Percentiles rank a stretch among this genome's conserved stretches.
These are phyloP conservation scores for Zygosaccharomyces gambellarensis DNA, from an alignment of 805 yeast genomes.

Conservation along the genomic window DNA sequence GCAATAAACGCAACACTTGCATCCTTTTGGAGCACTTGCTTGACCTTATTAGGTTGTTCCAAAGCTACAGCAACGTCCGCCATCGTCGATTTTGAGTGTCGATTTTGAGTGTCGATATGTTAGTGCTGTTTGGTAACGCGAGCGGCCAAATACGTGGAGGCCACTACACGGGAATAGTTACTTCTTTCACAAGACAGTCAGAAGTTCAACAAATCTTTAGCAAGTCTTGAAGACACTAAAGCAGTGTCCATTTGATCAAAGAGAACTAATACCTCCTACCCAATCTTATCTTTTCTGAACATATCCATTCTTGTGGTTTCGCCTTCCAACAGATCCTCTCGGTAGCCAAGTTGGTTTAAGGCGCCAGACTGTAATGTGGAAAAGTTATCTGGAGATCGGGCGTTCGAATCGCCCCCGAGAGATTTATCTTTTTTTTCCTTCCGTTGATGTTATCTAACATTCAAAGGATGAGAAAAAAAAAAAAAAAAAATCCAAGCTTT, in stretches of 20 bases:
- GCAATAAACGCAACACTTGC: conserved; percentile 46
- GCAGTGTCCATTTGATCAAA: too few relatives aligned
- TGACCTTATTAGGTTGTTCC: conserved; percentile 7
- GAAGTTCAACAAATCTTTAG: too few relatives aligned
- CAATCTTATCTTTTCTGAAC: neutral
- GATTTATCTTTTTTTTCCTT: conserved; percentile 23
- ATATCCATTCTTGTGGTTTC: neutral
- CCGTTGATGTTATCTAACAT: too few relatives aligned
- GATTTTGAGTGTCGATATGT: neutral
- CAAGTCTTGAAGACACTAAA: too few relatives aligned
- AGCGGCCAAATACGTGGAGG: neutral
- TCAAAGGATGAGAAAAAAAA: too few relatives aligned
- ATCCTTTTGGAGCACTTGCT: conserved; percentile 17
- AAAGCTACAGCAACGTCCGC: conserved; percentile 6
- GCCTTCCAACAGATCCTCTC: conserved; percentile 18
- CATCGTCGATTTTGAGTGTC: conserved; percentile 2
- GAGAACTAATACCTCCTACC: neutral
- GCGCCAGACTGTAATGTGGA: conserved; percentile 36
- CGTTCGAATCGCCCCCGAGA: conserved; percentile 50
- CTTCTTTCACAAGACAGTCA: neutral
- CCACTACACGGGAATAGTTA: too few relatives aligned
- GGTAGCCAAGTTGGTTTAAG: conserved; percentile 38
- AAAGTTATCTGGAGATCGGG: conserved; percentile 45
- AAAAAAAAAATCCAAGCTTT: too few relatives aligned
- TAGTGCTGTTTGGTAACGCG: neutral